phyloP scores from a whole-genome alignment of 805 yeast genomes.

The Candida insectorum region DNA sequence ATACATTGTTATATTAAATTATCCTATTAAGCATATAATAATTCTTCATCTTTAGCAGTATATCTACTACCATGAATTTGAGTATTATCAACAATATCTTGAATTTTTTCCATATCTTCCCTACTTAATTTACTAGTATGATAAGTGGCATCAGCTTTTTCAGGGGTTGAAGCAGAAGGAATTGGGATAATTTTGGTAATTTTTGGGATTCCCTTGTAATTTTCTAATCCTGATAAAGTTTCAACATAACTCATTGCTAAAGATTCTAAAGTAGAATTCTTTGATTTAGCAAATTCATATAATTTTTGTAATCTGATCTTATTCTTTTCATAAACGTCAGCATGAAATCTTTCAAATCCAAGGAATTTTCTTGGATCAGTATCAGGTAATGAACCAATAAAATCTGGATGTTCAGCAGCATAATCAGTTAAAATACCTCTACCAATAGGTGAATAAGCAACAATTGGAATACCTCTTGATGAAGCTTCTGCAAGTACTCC shows the following conservation, averaged over 20 bases:
- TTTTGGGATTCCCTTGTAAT: conserved; percentile 37
- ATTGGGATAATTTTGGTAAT: conserved; percentile 68
- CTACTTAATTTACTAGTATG: conserved; percentile 45
- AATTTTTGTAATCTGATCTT: conserved; percentile 46
- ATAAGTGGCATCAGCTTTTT: conserved; percentile 62
- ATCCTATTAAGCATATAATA: too few species aligned
- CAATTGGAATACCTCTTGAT: conserved; percentile 58
- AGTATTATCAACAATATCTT: conserved; percentile 39
- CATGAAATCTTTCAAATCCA: conserved; percentile 45
- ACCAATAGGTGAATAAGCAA: conserved; percentile 83
- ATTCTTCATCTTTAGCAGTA: too few species aligned
- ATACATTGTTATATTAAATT: too few species aligned
- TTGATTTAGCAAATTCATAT: conserved; percentile 45
- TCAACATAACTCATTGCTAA: conserved; percentile 42
- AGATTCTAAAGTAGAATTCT: conserved; percentile 57
- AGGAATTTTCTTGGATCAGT: conserved; percentile 7
- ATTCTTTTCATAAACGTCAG: conserved; percentile 57
- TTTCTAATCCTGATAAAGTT: conserved; percentile 64
- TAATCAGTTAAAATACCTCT: conserved; percentile 74
- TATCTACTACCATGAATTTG: conserved; percentile 59
- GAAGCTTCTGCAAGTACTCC: conserved; percentile 62
- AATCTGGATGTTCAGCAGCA: conserved; percentile 35
- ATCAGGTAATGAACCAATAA: conserved; percentile 1
- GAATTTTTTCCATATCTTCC: conserved; percentile 55
- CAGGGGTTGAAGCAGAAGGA: conserved; percentile 67